A percentile compares a stretch with the other conserved stretches of the same genome.
Evolutionary conservation across 768 basidiomycete species (phyloP).

Genomic region (Suillus clintonianus): DNA sequence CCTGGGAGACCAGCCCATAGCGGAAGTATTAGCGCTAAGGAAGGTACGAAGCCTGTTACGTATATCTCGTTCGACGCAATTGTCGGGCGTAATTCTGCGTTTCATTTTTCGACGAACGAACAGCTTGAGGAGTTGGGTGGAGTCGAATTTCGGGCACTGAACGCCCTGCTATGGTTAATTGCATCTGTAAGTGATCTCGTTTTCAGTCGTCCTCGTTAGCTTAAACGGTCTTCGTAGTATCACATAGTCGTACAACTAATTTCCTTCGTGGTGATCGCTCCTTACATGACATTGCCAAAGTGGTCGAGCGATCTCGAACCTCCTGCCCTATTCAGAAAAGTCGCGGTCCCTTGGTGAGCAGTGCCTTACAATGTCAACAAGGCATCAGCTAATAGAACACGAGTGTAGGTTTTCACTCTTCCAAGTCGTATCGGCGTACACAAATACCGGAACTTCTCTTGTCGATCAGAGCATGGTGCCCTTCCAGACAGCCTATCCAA

Average conservation of each 20-base stretch:
- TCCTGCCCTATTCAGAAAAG: conserved; percentile 54
- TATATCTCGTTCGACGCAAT: conserved; percentile 87
- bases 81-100: conserved; percentile 82
- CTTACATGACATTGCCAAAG: conserved; percentile 65
- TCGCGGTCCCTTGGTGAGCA: conserved; percentile 67
- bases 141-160: conserved; percentile 87
- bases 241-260: conserved; percentile 71
- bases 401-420: conserved; percentile 76
- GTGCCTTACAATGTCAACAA: not conserved
- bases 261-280: conserved; percentile 72
- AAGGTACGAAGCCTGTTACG: conserved; percentile 57
- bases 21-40: conserved; percentile 21
- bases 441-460: conserved; percentile 86
- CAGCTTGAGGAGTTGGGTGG: conserved; percentile 92
- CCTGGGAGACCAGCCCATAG: conserved; percentile 13
- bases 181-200: conserved; percentile 53
- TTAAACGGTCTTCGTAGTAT: conserved; percentile 56
- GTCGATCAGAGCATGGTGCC: conserved; percentile 91
- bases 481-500: conserved; percentile 82
- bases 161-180: conserved; percentile 81
- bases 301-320: conserved; percentile 66
- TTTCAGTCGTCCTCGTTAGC: not conserved
- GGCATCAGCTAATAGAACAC: not conserved
- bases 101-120: conserved; percentile 68
- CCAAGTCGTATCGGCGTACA: conserved; percentile 84